Conservation (phyloP, 352 stramenopile species). For the Globisporangium cederbergense region DNA sequence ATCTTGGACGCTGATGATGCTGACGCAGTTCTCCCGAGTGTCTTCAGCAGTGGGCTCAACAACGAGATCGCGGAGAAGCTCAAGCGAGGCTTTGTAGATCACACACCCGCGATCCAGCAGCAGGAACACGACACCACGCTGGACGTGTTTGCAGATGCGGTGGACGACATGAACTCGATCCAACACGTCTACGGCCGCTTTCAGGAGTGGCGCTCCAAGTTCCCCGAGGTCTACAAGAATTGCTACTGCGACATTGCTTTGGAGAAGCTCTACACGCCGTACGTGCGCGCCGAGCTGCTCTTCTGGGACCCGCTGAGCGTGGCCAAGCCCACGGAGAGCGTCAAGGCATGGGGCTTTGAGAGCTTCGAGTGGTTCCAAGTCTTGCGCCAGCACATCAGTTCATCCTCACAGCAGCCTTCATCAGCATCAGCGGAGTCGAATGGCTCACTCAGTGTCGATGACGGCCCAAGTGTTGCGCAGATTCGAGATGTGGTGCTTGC, state of each 20-base stretch:
- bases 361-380: constrained; percentile 56
- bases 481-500: constrained; percentile 53
- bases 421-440: neutral
- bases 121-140: neutral
- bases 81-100: constrained; percentile 26
- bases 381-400: constrained; percentile 33
- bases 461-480: constrained; percentile 36
- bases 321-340: neutral
- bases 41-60: constrained; percentile 4
- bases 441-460: neutral
- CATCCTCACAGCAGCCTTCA: neutral
- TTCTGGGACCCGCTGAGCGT: constrained; percentile 60
- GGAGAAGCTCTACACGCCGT: constrained; percentile 59
- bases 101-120: constrained; percentile 1
- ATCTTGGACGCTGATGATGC: constrained; percentile 4
- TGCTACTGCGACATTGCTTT: constrained; percentile 58
- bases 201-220: constrained; percentile 69
- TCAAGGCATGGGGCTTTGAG: constrained; percentile 25
- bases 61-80: constrained; percentile 5
- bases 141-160: constrained; percentile 55
- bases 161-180: constrained; percentile 70
- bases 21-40: neutral
- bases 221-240: constrained; percentile 64
- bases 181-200: constrained; percentile 57
- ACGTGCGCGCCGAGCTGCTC: constrained; percentile 60